phyloP scores from a whole-genome alignment of 345 rosid genomes.

The thale cress (Arabidopsis thaliana) region TAIR10.1 NC_003076.8:23670501-23671000 shows the following conservation, averaged over 20 bases:
- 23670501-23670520: constrained; percentile 13
- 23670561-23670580: constrained; percentile 7
- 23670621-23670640: constrained; percentile 16
- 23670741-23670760: constrained; percentile 54
- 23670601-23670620: neutral
- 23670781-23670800: constrained; percentile 65
- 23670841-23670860: neutral
- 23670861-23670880: neutral
- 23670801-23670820: constrained; percentile 67
- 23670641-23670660: neutral
- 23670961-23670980: constrained; percentile 23
- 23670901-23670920: neutral
- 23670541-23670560: constrained; percentile 7
- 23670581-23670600: neutral
- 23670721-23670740: constrained; percentile 60
- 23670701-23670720: constrained; percentile 50
- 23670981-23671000: constrained; percentile 21
- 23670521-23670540: constrained; percentile 1
- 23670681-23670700: constrained; percentile 23
- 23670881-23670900: neutral
- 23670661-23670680: constrained; percentile 4
- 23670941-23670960: neutral
- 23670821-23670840: constrained; percentile 58
- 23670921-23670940: no score
- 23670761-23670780: constrained; percentile 51